These are phyloP conservation scores for Neurospora terricola DNA, from an alignment of 495 filamentous ascomycete genomes.

Conservation along the genomic window DNA sequence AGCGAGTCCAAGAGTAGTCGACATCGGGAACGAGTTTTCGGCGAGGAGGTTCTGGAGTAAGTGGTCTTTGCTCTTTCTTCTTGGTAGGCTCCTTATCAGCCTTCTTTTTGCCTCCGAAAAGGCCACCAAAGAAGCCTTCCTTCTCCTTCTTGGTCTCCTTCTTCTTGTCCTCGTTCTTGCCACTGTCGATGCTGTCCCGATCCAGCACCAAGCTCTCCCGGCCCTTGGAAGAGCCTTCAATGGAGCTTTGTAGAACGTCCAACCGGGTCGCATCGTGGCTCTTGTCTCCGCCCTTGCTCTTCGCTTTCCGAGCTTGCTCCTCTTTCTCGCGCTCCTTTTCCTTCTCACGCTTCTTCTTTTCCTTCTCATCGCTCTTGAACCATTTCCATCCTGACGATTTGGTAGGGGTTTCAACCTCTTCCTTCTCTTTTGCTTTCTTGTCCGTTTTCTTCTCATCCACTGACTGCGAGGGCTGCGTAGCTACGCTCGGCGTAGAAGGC, in stretches of 20 bases:
- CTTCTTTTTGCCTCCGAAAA: slow-evolving; percentile 82
- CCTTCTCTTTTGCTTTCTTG: slow-evolving; percentile 51
- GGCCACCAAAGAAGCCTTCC: slow-evolving; percentile 69
- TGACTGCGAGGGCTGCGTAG: slow-evolving; percentile 36
- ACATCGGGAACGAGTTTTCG: slow-evolving; percentile 69
- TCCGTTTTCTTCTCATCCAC: slow-evolving; percentile 64
- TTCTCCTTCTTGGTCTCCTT: slow-evolving; percentile 93
- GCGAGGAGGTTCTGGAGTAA: slow-evolving; percentile 72
- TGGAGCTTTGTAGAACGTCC: slow-evolving; percentile 73
- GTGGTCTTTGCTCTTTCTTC: slow-evolving; percentile 56
- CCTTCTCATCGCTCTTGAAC: slow-evolving; percentile 39
- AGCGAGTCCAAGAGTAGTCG: slow-evolving; percentile 92
- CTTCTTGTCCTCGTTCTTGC: slow-evolving; percentile 71
- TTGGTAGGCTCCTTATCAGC: slow-evolving; percentile 56
- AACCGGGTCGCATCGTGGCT: slow-evolving; percentile 65
- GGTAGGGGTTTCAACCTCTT: slow-evolving; percentile 38
- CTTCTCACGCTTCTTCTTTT: slow-evolving; percentile 38
- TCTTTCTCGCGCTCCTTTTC: slow-evolving; percentile 45
- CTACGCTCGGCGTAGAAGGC: background rate
- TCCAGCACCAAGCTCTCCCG: slow-evolving; percentile 77
- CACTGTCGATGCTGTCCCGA: slow-evolving; percentile 58
- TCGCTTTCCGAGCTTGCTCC: slow-evolving; percentile 47
- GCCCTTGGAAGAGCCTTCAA: slow-evolving; percentile 54
- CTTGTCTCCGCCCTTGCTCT: slow-evolving; percentile 45
- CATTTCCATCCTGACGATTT: slow-evolving; percentile 79